phyloP scores from a whole-genome alignment of 2,329 filamentous ascomycete genomes.

The Colletotrichum salicis region DNA sequence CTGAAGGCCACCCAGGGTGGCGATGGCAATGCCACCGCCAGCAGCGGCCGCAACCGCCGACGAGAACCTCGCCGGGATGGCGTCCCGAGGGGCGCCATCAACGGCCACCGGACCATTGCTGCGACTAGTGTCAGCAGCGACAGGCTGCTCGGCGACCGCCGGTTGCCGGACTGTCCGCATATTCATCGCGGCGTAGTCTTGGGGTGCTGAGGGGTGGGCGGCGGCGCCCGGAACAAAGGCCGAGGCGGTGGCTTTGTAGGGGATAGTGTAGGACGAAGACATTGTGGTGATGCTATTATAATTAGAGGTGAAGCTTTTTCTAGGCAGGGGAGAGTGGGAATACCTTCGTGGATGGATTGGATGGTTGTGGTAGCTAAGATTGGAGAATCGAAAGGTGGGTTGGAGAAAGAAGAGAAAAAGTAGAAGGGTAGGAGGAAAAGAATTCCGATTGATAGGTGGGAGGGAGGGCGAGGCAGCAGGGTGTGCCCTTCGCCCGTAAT shows the following conservation, averaged over 20 bases:
- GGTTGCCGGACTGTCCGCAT: not conserved
- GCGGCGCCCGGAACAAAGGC: slow-evolving; percentile 5
- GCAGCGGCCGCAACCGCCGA: slow-evolving; percentile 1
- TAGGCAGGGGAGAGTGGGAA: too few relatives aligned
- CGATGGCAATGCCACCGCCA: slow-evolving; percentile 18
- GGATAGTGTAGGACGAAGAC: slow-evolving; percentile 33
- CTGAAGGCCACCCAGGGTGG: not conserved
- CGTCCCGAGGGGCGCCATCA: not conserved
- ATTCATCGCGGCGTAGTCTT: not conserved
- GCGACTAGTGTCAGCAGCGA: not conserved
- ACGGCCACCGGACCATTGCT: slow-evolving; percentile 1
- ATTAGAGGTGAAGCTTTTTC: not conserved
- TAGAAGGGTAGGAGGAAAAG: not conserved
- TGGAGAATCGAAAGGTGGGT: not conserved
- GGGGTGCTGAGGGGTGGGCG: not conserved
- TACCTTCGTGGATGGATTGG: not conserved
- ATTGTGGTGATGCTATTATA: not conserved
- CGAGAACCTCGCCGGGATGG: slow-evolving; percentile 17
- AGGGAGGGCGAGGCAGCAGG: not conserved
- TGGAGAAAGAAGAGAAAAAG: not conserved
- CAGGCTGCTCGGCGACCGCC: not conserved
- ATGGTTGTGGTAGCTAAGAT: not conserved
- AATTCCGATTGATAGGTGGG: not conserved
- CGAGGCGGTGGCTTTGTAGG: slow-evolving; percentile 16
- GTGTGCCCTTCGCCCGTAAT: not conserved